Evolutionary conservation across 441 rosid species (phyloP), one percentile per base, ranked within the genome.

Genomic region (Aleurites moluccanus): DNA sequence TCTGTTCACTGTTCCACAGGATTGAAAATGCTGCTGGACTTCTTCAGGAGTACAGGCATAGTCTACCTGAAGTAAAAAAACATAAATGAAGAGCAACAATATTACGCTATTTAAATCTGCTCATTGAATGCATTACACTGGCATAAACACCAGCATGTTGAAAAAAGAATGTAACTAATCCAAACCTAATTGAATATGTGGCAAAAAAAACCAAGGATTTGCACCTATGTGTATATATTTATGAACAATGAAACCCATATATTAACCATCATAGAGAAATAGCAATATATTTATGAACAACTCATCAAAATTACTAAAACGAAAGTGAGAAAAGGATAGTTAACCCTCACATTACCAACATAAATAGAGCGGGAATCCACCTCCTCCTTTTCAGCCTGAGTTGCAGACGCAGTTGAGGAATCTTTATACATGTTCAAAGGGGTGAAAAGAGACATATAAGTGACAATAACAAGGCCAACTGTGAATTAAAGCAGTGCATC

Each of bases 41-140:
- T 94, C 98, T 87, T 94, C 98, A 44, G 98, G 97, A 6, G 97
- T 92, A 77, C 97, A 94, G 13, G 92, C 90, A 80, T 92, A 94
- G 75, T 94, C 97, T 77, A 94, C 98, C 97, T 94, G 81, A 75
- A 79, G 82, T 69, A 23, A 74, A 52, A n/a, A 62, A 67, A 62
- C 28, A 76, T 10, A 50, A 33, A 56, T 44, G 15, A 61, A 65
- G 18, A 73, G 53, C 18, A 76, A 68, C 20, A 6, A 5, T 30
- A 60, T 71, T 59, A 16, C 23, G 30, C 27, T 35, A 61, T 44
- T n/a, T 21, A n/a, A 44, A 62, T 21, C 57, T 64, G 59, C 27
- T 23, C 60, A 40, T 52, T 23, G 5, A 30, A 18, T 15, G 40
- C 3, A 27, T 42, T 28, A n/a, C 0, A 30, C n/a, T 0, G 1